These are phyloP conservation scores for Aspergillus thermomutatus DNA, from an alignment of 2,329 filamentous ascomycete species.

Conservation along the genomic window DNA sequence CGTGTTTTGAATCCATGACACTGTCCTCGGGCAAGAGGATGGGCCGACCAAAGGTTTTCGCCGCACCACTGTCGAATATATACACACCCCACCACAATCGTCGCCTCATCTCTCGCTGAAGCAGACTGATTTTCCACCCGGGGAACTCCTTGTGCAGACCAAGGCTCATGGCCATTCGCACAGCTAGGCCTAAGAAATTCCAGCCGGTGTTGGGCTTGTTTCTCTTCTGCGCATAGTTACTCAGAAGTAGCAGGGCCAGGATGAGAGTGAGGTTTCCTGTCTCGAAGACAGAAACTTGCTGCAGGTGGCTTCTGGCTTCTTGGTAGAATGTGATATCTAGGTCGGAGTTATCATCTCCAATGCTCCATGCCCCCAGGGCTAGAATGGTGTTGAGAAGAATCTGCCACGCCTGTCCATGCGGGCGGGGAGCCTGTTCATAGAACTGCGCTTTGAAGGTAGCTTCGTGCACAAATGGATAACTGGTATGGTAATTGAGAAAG, in stretches of 20 bases:
- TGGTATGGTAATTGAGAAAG: conserved; percentile 46
- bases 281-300: conserved; percentile 46
- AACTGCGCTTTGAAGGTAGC: conserved; percentile 48
- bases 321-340: conserved; percentile 46
- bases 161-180: conserved; percentile 49
- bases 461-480: conserved; percentile 49
- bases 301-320: conserved; percentile 45
- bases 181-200: conserved; percentile 48
- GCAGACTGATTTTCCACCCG: conserved; percentile 44
- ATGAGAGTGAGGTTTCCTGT: conserved; percentile 49
- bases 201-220: conserved; percentile 52
- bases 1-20: conserved; percentile 44
- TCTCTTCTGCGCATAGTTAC: conserved; percentile 50
- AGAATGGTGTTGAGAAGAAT: conserved; percentile 46
- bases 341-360: conserved; percentile 39
- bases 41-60: conserved; percentile 50
- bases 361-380: conserved; percentile 46
- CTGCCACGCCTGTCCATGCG: conserved; percentile 43
- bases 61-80: conserved; percentile 49
- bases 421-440: conserved; percentile 42
- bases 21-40: conserved; percentile 44
- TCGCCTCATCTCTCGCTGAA: conserved; percentile 41
- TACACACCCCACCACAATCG: conserved; percentile 44
- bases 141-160: conserved; percentile 51
- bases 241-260: conserved; percentile 46